Conservation (phyloP, 1,284 basidiomycete species). For the Pterula multifida region DNA sequence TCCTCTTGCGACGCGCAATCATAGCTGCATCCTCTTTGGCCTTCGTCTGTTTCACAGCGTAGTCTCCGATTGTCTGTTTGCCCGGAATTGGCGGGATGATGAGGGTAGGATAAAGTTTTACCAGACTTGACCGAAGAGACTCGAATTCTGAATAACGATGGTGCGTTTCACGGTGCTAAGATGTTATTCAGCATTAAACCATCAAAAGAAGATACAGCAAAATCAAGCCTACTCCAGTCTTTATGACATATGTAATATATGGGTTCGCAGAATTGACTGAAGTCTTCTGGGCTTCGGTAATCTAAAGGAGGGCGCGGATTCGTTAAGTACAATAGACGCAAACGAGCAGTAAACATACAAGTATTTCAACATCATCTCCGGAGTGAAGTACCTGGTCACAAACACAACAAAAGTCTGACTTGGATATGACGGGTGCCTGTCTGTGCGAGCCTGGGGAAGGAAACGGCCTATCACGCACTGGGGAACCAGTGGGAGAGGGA, state of each 20-base stretch:
- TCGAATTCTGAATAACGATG: slow-evolving; percentile 98
- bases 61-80: slow-evolving; percentile 92
- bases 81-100: slow-evolving; percentile 98
- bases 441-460: slow-evolving; percentile 43
- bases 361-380: slow-evolving; percentile 68
- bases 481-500: slow-evolving; percentile 29
- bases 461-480: slow-evolving; percentile 30
- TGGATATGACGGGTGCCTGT: slow-evolving; percentile 37
- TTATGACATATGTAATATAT: slow-evolving; percentile 93
- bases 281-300: slow-evolving; percentile 93
- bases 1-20: slow-evolving; percentile 86
- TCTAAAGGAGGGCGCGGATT: slow-evolving; percentile 32
- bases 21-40: slow-evolving; percentile 93
- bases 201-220: slow-evolving; percentile 1
- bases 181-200: slow-evolving; percentile 6
- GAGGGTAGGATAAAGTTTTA: slow-evolving; percentile 87
- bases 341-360: slow-evolving; percentile 34
- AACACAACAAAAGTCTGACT: slow-evolving; percentile 65
- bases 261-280: slow-evolving; percentile 74
- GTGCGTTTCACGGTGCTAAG: slow-evolving; percentile 69
- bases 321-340: neutral
- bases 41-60: slow-evolving; percentile 94
- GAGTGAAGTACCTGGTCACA: slow-evolving; percentile 68
- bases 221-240: slow-evolving; percentile 62
- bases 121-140: slow-evolving; percentile 75